These are phyloP conservation scores for Kalmusia sp. DNA, from an alignment of 2,329 filamentous ascomycete genomes.

Conservation along the genomic window DNA sequence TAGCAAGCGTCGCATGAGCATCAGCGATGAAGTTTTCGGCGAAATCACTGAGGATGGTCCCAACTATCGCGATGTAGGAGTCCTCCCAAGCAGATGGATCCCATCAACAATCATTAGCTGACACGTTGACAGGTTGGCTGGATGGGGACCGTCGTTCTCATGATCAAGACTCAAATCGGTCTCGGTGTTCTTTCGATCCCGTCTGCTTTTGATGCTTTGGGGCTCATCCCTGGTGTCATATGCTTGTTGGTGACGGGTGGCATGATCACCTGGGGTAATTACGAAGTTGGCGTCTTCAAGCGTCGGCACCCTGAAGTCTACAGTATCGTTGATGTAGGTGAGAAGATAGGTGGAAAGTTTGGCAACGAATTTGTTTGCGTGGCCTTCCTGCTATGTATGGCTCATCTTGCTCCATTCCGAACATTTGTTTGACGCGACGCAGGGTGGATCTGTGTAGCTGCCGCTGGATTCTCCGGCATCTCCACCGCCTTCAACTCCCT, in stretches of 20 bases:
- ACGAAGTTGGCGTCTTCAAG: conserved; percentile 60
- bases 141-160: conserved; percentile 13
- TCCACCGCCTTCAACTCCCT: conserved; percentile 49
- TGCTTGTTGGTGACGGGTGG: conserved; percentile 46
- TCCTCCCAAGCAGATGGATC: too few species aligned
- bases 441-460: conserved; percentile 26
- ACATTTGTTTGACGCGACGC: conserved; percentile 47
- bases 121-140: conserved; percentile 11
- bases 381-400: conserved; percentile 42
- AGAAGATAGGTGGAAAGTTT: conserved; percentile 59
- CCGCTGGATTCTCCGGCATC: conserved; percentile 8
- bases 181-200: conserved; percentile 56
- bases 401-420: conserved; percentile 33
- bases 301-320: conserved; percentile 61
- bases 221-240: conserved; percentile 57
- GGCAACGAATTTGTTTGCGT: conserved; percentile 55
- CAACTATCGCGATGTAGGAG: conserved; percentile 4
- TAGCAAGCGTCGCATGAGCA: conserved; percentile 3
- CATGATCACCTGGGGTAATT: conserved; percentile 57
- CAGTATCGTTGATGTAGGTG: conserved; percentile 63
- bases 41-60: conserved; percentile 5
- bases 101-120: not conserved
- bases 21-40: conserved; percentile 9
- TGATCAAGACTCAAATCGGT: conserved; percentile 20
- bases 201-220: conserved; percentile 51